Evolutionary conservation across 208 protist genomes (phyloP).

Genomic region (Trypanosoma rangeli): DNA sequence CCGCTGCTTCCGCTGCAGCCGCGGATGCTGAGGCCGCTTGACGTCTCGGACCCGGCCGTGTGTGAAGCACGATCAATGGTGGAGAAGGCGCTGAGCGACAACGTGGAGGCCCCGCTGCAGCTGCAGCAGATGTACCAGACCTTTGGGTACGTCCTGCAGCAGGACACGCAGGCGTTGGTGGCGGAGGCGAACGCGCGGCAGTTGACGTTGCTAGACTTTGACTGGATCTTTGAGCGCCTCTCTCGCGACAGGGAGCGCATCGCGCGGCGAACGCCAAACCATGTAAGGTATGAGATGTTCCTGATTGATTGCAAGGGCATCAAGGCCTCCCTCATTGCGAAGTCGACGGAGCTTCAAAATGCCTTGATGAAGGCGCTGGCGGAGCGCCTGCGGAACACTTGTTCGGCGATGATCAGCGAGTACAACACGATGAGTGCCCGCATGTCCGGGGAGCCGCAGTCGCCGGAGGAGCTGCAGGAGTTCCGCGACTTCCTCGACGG

Average conservation of each 20-base stretch:
- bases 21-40: conserved; percentile 49
- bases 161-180: conserved; percentile 52
- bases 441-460: conserved; percentile 76
- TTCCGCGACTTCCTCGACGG: conserved; percentile 77
- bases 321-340: conserved; percentile 65
- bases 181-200: conserved; percentile 38
- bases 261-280: conserved; percentile 74
- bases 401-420: conserved; percentile 49
- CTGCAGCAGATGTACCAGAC: conserved; percentile 88
- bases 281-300: conserved; percentile 90
- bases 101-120: conserved; percentile 81
- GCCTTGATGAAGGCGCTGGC: conserved; percentile 76
- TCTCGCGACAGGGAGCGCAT: conserved; percentile 81
- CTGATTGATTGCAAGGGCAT: conserved; percentile 87
- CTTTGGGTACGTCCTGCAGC: conserved; percentile 87
- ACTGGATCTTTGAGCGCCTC: conserved; percentile 85
- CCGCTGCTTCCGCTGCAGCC: conserved; percentile 77
- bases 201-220: conserved; percentile 83
- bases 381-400: conserved; percentile 54
- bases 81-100: conserved; percentile 57
- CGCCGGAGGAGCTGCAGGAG: conserved; percentile 90
- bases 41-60: conserved; percentile 57
- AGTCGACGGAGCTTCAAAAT: conserved; percentile 57
- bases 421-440: conserved; percentile 78
- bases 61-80: conserved; percentile 50